Percentiles rank a stretch among this genome's conserved stretches.
phyloP scores from a whole-genome alignment of 108 stramenopile species.

The Nitzschia inconspicua region DNA sequence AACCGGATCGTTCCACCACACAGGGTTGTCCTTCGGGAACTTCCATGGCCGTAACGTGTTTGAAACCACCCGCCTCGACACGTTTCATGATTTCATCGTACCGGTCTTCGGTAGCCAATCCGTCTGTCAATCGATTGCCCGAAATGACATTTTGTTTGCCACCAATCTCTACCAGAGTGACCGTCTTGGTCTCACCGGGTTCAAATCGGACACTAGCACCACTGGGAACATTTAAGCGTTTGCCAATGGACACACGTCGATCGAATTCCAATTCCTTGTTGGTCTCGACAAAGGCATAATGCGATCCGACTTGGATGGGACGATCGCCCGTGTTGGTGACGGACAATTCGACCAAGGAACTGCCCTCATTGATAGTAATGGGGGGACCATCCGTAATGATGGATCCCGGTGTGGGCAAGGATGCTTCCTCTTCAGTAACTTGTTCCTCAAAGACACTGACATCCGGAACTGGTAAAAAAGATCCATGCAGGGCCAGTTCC shows the following conservation, averaged over 20 bases:
- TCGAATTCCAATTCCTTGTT: constrained; percentile 90
- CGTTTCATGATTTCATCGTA: constrained; percentile 51
- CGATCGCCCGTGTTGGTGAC: constrained; percentile 97
- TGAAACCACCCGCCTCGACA: constrained; percentile 39
- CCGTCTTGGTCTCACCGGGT: constrained; percentile 93
- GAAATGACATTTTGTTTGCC: constrained; percentile 53
- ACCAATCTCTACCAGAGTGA: constrained; percentile 86
- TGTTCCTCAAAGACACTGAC: constrained; percentile 51
- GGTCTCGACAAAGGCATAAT: constrained; percentile 91
- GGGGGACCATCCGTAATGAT: constrained; percentile 42
- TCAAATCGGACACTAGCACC: constrained; percentile 96
- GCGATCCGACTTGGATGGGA: constrained; percentile 93
- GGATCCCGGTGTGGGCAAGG: constrained; percentile 17
- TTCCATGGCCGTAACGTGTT: constrained; percentile 32
- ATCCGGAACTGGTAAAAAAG: constrained; percentile 85
- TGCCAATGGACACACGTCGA: constrained; percentile 79
- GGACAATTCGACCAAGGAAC: constrained; percentile 65
- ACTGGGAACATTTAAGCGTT: constrained; percentile 89
- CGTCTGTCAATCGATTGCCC: constrained; percentile 65
- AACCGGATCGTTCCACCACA: constrained; percentile 43
- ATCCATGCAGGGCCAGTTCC: constrained; percentile 83
- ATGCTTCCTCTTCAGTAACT: constrained; percentile 20
- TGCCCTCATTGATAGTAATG: constrained; percentile 60
- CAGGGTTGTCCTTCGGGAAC: constrained; percentile 36
- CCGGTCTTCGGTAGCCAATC: constrained; percentile 31